Evolutionary conservation across 148 eudicot species (phyloP).

Genomic region (Silene uniflora): DNA sequence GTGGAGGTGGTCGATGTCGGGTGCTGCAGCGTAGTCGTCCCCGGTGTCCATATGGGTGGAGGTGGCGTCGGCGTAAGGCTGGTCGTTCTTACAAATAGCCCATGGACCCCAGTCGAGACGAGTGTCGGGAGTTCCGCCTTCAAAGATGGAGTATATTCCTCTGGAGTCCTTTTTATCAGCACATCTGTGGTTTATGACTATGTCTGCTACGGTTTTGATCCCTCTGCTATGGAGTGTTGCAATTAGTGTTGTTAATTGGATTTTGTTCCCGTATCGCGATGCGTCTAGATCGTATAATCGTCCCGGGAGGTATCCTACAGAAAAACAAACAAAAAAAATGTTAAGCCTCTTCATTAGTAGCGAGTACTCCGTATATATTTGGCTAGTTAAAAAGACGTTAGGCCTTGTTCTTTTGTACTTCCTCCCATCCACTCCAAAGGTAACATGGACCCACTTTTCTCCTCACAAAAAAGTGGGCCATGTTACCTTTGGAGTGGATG

Average conservation of each 20-base stretch:
- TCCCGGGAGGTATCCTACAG: constrained; percentile 63
- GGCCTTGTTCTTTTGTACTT: too few relatives aligned
- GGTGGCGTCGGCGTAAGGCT: constrained; percentile 47
- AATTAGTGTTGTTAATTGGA: constrained; percentile 37
- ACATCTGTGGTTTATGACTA: constrained; percentile 51
- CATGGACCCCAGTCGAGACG: constrained; percentile 76
- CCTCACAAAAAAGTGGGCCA: too few relatives aligned
- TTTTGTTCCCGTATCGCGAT: constrained; percentile 49
- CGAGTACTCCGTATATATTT: too few relatives aligned
- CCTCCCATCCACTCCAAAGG: too few relatives aligned
- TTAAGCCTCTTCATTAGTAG: too few relatives aligned
- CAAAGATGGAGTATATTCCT: constrained; percentile 62
- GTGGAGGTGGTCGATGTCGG: constrained; percentile 68
- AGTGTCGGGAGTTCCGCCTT: constrained; percentile 61
- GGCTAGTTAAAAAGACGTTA: too few relatives aligned
- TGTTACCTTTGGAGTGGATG: too few relatives aligned
- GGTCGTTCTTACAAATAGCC: constrained; percentile 48
- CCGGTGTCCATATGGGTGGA: constrained; percentile 61
- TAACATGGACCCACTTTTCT: too few relatives aligned
- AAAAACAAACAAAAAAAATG: too few relatives aligned
- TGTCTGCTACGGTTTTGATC: constrained; percentile 54
- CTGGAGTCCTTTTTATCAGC: constrained; percentile 34
- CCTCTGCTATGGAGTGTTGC: constrained; percentile 40
- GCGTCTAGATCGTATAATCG: constrained; percentile 57
- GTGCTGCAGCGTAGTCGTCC: constrained; percentile 38